A percentile compares a stretch with the other conserved stretches of the same genome.
Evolutionary conservation across 1,284 basidiomycete species (phyloP).

Genomic region (Boletus semigastroideus): DNA sequence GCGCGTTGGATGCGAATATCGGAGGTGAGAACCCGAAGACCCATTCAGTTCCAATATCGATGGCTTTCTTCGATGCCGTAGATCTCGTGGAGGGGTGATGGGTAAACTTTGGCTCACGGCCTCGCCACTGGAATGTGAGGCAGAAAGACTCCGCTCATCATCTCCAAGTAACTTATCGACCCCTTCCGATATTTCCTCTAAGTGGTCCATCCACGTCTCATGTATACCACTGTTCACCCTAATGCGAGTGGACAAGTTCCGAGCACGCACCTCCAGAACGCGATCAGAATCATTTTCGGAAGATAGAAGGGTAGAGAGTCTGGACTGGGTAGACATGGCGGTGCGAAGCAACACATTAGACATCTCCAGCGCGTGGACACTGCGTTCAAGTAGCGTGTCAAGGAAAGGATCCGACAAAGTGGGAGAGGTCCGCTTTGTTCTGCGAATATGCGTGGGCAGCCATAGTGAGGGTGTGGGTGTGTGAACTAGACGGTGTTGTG

Average conservation of each 20-base stretch:
- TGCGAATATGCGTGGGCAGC: slow-evolving; percentile 17
- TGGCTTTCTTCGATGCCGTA: slow-evolving; percentile 42
- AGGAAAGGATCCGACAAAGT: slow-evolving; percentile 47
- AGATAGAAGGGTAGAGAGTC: slow-evolving; percentile 50
- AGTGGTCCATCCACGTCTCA: slow-evolving; percentile 62
- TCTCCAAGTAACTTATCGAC: slow-evolving; percentile 55
- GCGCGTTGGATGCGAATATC: slow-evolving; percentile 50
- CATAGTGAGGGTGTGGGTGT: slow-evolving; percentile 12
- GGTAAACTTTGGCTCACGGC: slow-evolving; percentile 56
- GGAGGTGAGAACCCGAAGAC: slow-evolving; percentile 40
- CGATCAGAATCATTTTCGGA: slow-evolving; percentile 39
- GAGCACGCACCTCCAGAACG: slow-evolving; percentile 44
- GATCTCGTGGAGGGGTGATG: slow-evolving; percentile 31
- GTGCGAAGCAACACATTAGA: slow-evolving; percentile 74
- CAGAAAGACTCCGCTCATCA: slow-evolving; percentile 10
- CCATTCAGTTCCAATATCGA: slow-evolving; percentile 46
- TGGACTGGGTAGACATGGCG: slow-evolving; percentile 67
- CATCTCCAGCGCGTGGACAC: slow-evolving; percentile 79
- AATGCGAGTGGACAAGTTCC: slow-evolving; percentile 52
- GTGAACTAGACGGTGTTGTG: slow-evolving; percentile 29
- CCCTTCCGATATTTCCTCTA: slow-evolving; percentile 61
- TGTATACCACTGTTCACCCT: slow-evolving; percentile 42
- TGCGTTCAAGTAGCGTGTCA: slow-evolving; percentile 74
- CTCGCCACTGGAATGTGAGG: slow-evolving; percentile 24
- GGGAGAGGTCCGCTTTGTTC: slow-evolving; percentile 19